Conservation (phyloP, 2,329 filamentous ascomycete species). For the Mariannaea sp. region DNA sequence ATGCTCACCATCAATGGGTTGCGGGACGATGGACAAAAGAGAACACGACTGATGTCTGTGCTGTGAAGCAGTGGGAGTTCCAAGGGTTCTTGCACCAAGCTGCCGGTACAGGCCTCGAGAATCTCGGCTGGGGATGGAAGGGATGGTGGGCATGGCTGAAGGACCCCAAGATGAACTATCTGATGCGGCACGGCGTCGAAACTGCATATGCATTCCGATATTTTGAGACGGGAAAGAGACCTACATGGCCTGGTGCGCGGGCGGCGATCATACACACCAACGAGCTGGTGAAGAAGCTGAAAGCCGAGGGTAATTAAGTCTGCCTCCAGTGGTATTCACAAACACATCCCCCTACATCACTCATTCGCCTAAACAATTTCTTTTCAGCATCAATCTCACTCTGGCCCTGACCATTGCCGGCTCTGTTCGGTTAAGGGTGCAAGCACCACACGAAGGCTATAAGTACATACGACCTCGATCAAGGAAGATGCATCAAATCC, state of each 20-base stretch:
- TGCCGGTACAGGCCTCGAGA: slow-evolving; percentile 49
- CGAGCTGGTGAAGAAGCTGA: neutral
- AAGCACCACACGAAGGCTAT: no score
- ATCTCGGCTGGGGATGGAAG: slow-evolving; percentile 46
- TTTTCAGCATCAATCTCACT: no score
- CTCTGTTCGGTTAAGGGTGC: no score
- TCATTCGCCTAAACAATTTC: no score
- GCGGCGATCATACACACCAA: slow-evolving; percentile 23
- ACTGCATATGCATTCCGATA: slow-evolving; percentile 47
- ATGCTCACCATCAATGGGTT: slow-evolving; percentile 37
- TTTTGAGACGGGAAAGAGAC: slow-evolving; percentile 49
- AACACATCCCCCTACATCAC: no score
- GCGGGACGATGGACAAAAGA: slow-evolving; percentile 30
- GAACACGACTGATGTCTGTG: slow-evolving; percentile 23
- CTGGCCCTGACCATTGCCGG: no score
- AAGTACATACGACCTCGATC: no score
- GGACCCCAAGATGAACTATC: slow-evolving; percentile 43
- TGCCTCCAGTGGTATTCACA: no score
- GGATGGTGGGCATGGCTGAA: slow-evolving; percentile 50
- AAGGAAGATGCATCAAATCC: no score
- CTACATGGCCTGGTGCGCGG: slow-evolving; percentile 45
- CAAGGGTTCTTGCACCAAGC: slow-evolving; percentile 44
- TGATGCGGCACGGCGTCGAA: slow-evolving; percentile 47
- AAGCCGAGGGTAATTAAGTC: neutral
- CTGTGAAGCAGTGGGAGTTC: slow-evolving; percentile 42